Percentiles rank a stretch among this genome's conserved stretches.
These are phyloP conservation scores for Paraglomus brasilianum DNA, from an alignment of 192 early-diverging fungal species.

Conservation along the genomic window DNA sequence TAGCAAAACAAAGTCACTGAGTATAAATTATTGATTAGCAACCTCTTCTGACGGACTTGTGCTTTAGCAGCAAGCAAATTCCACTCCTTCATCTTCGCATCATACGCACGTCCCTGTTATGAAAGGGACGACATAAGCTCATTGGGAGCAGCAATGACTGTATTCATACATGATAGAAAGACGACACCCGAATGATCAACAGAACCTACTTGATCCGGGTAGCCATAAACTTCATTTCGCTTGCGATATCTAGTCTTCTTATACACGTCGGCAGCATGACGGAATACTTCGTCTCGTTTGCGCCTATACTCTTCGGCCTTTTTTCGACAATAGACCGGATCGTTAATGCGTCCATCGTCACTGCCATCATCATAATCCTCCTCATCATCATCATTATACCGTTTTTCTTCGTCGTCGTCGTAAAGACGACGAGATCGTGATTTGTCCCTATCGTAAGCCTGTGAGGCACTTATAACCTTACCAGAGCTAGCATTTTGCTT, in stretches of 20 bases:
- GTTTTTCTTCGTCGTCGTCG: constrained; percentile 23
- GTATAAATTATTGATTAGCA: neutral
- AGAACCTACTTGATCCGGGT: too few relatives aligned
- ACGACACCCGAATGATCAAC: too few relatives aligned
- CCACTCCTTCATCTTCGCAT: constrained; percentile 49
- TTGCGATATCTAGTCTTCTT: constrained; percentile 37
- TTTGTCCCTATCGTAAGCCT: constrained; percentile 21
- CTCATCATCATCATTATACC: constrained; percentile 15
- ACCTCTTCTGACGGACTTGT: constrained; percentile 37
- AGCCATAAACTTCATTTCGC: constrained; percentile 24
- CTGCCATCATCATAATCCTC: constrained; percentile 36
- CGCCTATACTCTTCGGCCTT: constrained; percentile 38
- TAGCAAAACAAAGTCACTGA: neutral
- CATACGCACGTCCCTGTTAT: constrained; percentile 34
- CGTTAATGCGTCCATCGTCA: constrained; percentile 42
- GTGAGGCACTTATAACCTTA: constrained; percentile 3
- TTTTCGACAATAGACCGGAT: constrained; percentile 50
- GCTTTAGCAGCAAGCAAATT: constrained; percentile 57
- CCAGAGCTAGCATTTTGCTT: constrained; percentile 9
- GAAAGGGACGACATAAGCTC: neutral
- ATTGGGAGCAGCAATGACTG: neutral
- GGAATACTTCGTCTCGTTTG: constrained; percentile 49
- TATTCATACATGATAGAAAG: neutral
- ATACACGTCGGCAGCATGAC: constrained; percentile 47
- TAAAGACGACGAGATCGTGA: constrained; percentile 33